These are phyloP conservation scores for Tolypocladium endophyticum DNA, from an alignment of 2,329 filamentous ascomycete genomes.

Conservation along the genomic window DNA sequence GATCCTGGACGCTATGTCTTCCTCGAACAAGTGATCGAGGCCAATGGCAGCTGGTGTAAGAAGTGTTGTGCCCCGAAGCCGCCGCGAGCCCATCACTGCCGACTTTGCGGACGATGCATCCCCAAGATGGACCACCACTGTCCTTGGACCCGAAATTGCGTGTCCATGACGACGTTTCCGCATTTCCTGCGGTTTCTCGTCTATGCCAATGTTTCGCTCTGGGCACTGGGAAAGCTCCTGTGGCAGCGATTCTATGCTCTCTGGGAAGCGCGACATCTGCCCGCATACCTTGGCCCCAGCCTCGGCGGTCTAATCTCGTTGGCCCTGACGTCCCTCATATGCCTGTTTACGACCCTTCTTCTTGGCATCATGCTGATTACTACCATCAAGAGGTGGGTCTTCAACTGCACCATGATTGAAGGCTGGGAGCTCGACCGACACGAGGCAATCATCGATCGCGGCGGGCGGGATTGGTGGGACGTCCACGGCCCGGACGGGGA, in stretches of 20 bases:
- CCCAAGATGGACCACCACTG: conserved; percentile 83
- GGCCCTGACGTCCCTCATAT: conserved; percentile 46
- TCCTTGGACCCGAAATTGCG: conserved; percentile 76
- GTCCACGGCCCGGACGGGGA: conserved; percentile 22
- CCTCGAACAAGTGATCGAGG: conserved; percentile 22
- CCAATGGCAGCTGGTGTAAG: conserved; percentile 52
- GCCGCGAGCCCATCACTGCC: conserved; percentile 71
- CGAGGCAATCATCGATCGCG: conserved; percentile 41
- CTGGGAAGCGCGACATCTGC: conserved; percentile 56
- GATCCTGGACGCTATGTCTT: conserved; percentile 47
- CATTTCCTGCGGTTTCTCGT: conserved; percentile 72
- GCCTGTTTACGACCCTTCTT: conserved; percentile 48
- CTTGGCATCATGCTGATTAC: conserved; percentile 56
- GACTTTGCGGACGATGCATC: conserved; percentile 62
- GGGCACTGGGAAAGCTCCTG: conserved; percentile 50
- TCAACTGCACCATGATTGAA: conserved; percentile 75
- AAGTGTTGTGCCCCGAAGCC: conserved; percentile 69
- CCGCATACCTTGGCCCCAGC: conserved; percentile 64
- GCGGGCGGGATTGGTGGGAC: conserved; percentile 34
- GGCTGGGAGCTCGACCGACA: conserved; percentile 62
- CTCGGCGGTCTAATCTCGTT: conserved; percentile 48
- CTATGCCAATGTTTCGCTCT: conserved; percentile 57
- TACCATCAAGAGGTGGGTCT: conserved; percentile 47
- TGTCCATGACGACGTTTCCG: conserved; percentile 71
- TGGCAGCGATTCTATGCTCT: conserved; percentile 46